Base-by-base conservation (phyloP, 106 monocot species). In the Narthecium ossifragum region DNA sequence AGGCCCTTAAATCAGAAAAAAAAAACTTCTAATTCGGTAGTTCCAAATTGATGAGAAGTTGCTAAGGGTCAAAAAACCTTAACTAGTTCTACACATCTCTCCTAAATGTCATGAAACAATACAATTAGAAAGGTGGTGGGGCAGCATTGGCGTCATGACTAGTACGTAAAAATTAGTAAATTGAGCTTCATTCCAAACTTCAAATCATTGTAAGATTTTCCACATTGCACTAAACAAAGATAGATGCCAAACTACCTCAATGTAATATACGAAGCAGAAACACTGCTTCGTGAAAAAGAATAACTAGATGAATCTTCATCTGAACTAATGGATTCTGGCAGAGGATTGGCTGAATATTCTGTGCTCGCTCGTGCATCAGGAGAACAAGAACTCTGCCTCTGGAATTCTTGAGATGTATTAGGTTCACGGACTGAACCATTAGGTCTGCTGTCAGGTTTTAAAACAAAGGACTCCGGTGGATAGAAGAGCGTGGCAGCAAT, bases 401-500 rank as follows among this genome's bases (percentile, higher is more conserved):
- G n/a, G 32, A 15, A 17, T 26, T 63, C 69, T 40, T 62, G 32
- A 65, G 53, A 68, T 22, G 56, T 17, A 38, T 26, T 22, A 49
- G 69, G 51, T 57, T 70, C 38, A 36, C 75, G 57, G 26, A 41
- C 29, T 53, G 33, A 53, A 20, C 87, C 91, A 84, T 98, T 87
- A 37, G 69, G 56, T 26, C 51, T 80, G 20, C 48, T 29, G 53
- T 70, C 70, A 49, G n/a, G 53, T 47, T 63, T 69, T 11, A 32
- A 46, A 37, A 62, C 1, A 41, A 87, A 84, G 38, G 30, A 54
- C 26, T 87, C 73, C 6, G 63, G 65, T 22, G 61, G 57, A 72
- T 54, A 87, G 53, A 98, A 91, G 46, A 98, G 78, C 31, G 84
- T 72, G 34, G 91, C 78, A 48, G 79, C 86, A 62, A 98, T 75